Percentiles rank a stretch among this genome's conserved stretches.
phyloP scores from a whole-genome alignment of 176 grass and related monocot species.

The Oryza punctata region DNA sequence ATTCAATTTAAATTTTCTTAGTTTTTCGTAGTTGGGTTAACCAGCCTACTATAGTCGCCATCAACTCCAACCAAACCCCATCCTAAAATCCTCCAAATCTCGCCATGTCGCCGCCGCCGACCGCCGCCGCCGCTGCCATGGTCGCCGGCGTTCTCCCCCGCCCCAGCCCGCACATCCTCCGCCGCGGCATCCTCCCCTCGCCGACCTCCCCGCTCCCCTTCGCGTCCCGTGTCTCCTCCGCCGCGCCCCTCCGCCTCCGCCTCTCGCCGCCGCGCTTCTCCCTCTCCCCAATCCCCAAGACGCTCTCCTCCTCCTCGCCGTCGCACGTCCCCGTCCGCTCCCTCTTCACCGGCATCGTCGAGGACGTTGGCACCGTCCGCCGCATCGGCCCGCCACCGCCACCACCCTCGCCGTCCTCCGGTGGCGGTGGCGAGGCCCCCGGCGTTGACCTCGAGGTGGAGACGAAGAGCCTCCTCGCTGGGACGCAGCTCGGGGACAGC shows the following conservation, averaged over 20 bases:
- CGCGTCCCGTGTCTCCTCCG: slow-evolving; percentile 23
- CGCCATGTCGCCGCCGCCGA: slow-evolving; percentile 41
- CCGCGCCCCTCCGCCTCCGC: slow-evolving; percentile 37
- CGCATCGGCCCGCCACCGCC: slow-evolving; percentile 43
- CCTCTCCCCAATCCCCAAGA: slow-evolving; percentile 51
- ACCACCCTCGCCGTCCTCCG: neutral
- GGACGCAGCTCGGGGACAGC: slow-evolving; percentile 81
- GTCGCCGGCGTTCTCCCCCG: neutral
- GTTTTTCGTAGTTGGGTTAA: too few species aligned
- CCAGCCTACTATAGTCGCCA: too few species aligned
- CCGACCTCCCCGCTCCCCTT: slow-evolving; percentile 13
- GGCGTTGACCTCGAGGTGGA: slow-evolving; percentile 66
- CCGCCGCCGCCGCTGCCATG: slow-evolving; percentile 5
- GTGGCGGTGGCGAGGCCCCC: slow-evolving; percentile 31
- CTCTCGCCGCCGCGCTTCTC: slow-evolving; percentile 38
- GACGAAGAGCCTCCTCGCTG: slow-evolving; percentile 57
- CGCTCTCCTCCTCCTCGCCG: slow-evolving; percentile 14
- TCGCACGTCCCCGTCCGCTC: slow-evolving; percentile 43
- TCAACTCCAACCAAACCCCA: neutral
- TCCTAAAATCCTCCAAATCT: slow-evolving; percentile 37
- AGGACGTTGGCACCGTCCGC: slow-evolving; percentile 76
- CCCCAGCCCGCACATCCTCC: neutral
- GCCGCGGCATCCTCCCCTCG: slow-evolving; percentile 11
- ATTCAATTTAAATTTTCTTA: too few species aligned
- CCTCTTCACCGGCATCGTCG: slow-evolving; percentile 93